Evolutionary conservation across 169 alveolate genomes (phyloP).

Genomic region (Cryptosporidium xiaoi): DNA sequence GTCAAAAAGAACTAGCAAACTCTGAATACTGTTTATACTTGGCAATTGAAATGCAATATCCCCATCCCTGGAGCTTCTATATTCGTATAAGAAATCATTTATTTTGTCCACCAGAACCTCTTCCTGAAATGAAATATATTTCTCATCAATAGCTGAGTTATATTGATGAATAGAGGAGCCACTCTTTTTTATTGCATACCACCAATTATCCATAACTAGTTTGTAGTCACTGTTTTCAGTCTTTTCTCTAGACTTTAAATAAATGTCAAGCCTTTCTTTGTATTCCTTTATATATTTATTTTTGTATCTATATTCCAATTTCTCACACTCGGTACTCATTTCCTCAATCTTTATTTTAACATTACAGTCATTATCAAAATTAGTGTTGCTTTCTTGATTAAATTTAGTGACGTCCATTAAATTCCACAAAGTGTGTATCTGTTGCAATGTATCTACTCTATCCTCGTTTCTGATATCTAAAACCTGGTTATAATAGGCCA

Average conservation of each 20-base stretch:
- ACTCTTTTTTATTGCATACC: slow-evolving; percentile 16
- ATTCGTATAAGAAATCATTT: slow-evolving; percentile 29
- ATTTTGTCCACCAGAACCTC: slow-evolving; percentile 13
- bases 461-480: slow-evolving; percentile 63
- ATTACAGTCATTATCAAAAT: too few relatives aligned
- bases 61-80: slow-evolving; percentile 45
- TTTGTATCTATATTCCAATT: slow-evolving; percentile 17
- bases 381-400: not conserved
- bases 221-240: not conserved
- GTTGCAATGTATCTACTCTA: slow-evolving; percentile 48
- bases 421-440: slow-evolving; percentile 69
- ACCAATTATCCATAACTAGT: slow-evolving; percentile 28
- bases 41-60: slow-evolving; percentile 15
- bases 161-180: not conserved
- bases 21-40: not conserved
- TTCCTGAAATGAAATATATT: not conserved
- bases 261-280: slow-evolving; percentile 22
- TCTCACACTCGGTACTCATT: slow-evolving; percentile 5
- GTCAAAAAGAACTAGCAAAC: slow-evolving; percentile 3
- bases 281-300: slow-evolving; percentile 6
- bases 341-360: not conserved
- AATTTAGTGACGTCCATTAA: not conserved
- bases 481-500: slow-evolving; percentile 36
- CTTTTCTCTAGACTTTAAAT: slow-evolving; percentile 21
- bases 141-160: not conserved